Evolutionary conservation across 164 flowering plant species (phyloP).

Genomic region (Vitis riparia): DNA sequence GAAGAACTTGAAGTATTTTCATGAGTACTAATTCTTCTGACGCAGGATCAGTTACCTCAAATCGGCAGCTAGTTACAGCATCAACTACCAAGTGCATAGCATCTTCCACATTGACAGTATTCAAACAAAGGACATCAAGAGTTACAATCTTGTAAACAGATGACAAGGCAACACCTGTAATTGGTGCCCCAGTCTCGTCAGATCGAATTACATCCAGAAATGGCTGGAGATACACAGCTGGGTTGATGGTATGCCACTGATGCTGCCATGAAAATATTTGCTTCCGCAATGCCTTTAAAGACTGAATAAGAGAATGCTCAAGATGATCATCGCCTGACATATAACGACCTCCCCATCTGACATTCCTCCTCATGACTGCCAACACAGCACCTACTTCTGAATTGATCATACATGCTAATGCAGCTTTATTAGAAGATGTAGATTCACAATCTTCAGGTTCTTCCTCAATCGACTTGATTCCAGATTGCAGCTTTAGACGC

Average conservation of each 20-base stretch:
- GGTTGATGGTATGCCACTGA: conserved; percentile 54
- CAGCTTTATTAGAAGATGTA: conserved; percentile 30
- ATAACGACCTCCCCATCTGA: conserved; percentile 69
- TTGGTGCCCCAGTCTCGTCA: conserved; percentile 78
- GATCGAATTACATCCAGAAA: conserved; percentile 70
- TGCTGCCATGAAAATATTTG: conserved; percentile 57
- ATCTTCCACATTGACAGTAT: conserved; percentile 49
- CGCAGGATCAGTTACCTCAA: conserved; percentile 76
- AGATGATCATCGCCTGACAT: conserved; percentile 66
- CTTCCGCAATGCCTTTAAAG: conserved; percentile 53
- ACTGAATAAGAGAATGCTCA: conserved; percentile 61
- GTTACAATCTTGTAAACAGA: conserved; percentile 61
- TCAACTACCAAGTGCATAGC: conserved; percentile 67
- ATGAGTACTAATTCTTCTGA: conserved; percentile 75
- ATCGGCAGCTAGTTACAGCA: conserved; percentile 69
- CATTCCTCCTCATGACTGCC: conserved; percentile 77
- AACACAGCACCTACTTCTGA: conserved; percentile 71
- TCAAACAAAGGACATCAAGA: conserved; percentile 49
- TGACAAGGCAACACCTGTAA: conserved; percentile 69
- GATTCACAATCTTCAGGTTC: conserved; percentile 42
- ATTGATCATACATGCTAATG: conserved; percentile 59
- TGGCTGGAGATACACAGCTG: conserved; percentile 59
- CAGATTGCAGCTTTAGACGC: conserved; percentile 46
- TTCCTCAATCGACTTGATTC: conserved; percentile 44
- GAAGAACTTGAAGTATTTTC: conserved; percentile 73